Conservation (phyloP, 2,329 filamentous ascomycete species). For the Botrytis tulipae region DNA sequence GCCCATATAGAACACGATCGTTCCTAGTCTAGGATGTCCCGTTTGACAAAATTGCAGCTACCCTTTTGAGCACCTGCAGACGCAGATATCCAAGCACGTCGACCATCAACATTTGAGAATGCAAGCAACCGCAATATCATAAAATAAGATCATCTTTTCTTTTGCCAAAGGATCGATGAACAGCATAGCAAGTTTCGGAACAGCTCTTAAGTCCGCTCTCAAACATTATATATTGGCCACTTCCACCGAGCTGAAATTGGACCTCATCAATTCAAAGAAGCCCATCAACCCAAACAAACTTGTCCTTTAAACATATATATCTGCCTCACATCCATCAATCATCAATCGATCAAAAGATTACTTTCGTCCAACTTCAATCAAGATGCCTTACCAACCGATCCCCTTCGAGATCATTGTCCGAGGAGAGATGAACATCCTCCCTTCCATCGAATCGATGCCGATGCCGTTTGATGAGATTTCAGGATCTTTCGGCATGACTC, state of each 20-base stretch:
- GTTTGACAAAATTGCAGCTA: background rate
- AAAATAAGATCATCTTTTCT: background rate
- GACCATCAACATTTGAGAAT: background rate
- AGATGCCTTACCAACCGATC: conserved; percentile 11
- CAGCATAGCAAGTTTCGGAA: background rate
- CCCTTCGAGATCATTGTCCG: conserved; percentile 1
- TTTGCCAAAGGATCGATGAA: background rate
- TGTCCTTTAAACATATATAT: background rate
- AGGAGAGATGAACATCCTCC: conserved; percentile 14
- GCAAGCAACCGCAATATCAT: conserved; percentile 10
- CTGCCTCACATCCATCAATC: background rate
- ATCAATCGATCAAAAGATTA: background rate
- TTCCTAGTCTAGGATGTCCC: background rate
- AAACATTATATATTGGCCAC: conserved; percentile 12
- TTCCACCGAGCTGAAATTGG: conserved; percentile 6
- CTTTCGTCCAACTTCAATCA: conserved; percentile 3
- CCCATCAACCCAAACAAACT: background rate
- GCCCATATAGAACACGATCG: background rate
- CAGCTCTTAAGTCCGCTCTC: background rate
- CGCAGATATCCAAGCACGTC: conserved; percentile 5
- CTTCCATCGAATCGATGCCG: background rate
- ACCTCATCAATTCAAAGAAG: conserved; percentile 7
- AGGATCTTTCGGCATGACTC: conserved; percentile 15
- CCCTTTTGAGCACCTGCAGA: conserved; percentile 12
- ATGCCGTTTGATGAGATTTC: background rate